Evolutionary conservation across 805 yeast species (phyloP).

Genomic region (Wickerhamiella kurtzmanii): DNA sequence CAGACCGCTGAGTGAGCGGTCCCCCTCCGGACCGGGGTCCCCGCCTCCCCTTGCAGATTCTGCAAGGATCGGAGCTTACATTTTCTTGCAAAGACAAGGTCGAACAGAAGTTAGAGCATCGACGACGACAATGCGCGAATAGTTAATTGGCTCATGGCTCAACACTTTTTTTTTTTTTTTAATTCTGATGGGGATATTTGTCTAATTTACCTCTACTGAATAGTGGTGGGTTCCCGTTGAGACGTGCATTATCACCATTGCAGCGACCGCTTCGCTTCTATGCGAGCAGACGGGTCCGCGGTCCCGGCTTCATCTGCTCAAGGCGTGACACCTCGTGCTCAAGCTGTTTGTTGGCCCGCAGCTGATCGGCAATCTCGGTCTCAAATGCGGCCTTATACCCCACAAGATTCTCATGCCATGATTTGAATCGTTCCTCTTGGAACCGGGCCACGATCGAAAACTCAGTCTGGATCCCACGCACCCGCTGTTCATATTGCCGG

Average conservation of each 20-base stretch:
- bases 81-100: too few species aligned
- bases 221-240: too few species aligned
- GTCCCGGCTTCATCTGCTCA: not conserved
- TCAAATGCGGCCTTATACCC: conserved; percentile 47
- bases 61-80: too few species aligned
- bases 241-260: too few species aligned
- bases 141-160: too few species aligned
- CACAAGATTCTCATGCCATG: conserved; percentile 80
- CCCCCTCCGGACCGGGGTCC: too few species aligned
- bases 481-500: conserved; percentile 12
- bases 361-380: conserved; percentile 8
- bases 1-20: too few species aligned
- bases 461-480: conserved; percentile 29
- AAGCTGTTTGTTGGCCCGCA: conserved; percentile 53
- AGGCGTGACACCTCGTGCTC: conserved; percentile 6
- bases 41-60: too few species aligned
- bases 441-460: conserved; percentile 79
- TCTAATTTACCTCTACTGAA: not conserved
- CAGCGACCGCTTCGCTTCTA: too few species aligned
- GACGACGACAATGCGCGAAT: too few species aligned
- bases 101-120: too few species aligned
- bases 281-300: too few species aligned
- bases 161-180: not conserved
- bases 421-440: conserved; percentile 82
- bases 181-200: not conserved